Base-by-base conservation (phyloP, 371 early-diverging fungal genomes). In the Rhizopus delemar region DNA sequence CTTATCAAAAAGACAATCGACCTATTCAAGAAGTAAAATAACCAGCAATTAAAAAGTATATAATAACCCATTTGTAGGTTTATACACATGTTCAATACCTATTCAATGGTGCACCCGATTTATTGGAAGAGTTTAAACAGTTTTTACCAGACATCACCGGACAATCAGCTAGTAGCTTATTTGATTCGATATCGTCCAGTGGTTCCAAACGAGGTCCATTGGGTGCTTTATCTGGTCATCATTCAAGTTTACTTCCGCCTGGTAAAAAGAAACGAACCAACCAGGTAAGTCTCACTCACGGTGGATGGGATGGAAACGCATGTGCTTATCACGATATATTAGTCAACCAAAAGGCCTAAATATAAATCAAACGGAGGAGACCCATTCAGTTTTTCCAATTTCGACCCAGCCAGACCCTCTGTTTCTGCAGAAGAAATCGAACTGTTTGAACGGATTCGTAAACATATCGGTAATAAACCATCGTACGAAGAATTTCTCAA, bases 401-500 rank as follows among this genome's bases (percentile, higher is more conserved):
- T 69, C 53, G 77, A 76, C 51, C 70, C 71, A n/a, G 46, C 60
- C 3, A 63, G 59, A 0, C 74, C 75, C 0, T 58, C 63, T 1
- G 68, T 78, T 1, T 81, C 87, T 0, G 56, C 80, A 2, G 95
- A 94, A 56, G 98, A 97, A 63, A 77, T 93, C 6, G 92, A 90
- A 29, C 90, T 97, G 62, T 97, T 98, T 79, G 97, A 97, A 53
- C 82, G 86, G 15, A 91, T 92, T 62, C 94, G 96, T 74, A 82
- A 87, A 60, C 79, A 87, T 60, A 86, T 98, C 53, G 87, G 87
- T 5, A 90, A 92, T 75, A 90, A 92, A 56, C 80, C 84, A 11
- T 86, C 93, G 0, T 98, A 97, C 73, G 90, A 89, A 70, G 99
- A 99, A 68, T 99, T 99, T 77, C 81, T 99, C 51, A 99, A 98